Conservation (phyloP, 192 early-diverging fungal genomes). For the Cetraspora pellucida region DNA sequence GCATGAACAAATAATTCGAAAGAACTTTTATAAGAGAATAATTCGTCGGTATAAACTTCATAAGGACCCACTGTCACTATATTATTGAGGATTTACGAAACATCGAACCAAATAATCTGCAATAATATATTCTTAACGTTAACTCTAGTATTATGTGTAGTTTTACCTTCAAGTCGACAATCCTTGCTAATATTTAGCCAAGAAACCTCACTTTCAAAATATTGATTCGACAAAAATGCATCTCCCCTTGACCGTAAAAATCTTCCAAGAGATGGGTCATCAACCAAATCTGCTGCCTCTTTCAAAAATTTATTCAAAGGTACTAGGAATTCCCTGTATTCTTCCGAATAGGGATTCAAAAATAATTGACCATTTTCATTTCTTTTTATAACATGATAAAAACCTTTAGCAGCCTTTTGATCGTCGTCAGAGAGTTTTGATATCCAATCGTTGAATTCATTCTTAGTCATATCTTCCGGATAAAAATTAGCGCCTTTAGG, state of each 20-base stretch:
- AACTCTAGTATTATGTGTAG: too few species aligned
- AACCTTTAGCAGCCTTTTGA: constrained; percentile 60
- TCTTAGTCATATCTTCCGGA: constrained; percentile 68
- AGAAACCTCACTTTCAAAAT: constrained; percentile 68
- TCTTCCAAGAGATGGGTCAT: too few species aligned
- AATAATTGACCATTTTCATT: constrained; percentile 38
- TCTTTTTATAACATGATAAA: constrained; percentile 63
- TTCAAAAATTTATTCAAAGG: constrained; percentile 61
- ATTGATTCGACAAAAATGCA: constrained; percentile 63
- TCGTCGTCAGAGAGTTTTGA: constrained; percentile 43
- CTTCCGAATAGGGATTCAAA: constrained; percentile 58
- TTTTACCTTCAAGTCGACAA: constrained; percentile 36
- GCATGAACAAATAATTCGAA: constrained; percentile 72
- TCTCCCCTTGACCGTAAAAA: too few species aligned
- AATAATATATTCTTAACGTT: too few species aligned
- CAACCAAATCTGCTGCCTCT: constrained; percentile 47
- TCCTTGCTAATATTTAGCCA: constrained; percentile 69
- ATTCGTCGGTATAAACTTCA: constrained; percentile 63
- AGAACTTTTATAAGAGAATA: constrained; percentile 65
- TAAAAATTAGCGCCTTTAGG: constrained; percentile 71
- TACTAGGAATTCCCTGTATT: constrained; percentile 58
- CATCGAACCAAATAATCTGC: neutral
- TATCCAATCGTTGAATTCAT: constrained; percentile 64
- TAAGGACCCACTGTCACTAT: constrained; percentile 10
- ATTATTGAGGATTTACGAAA: too few species aligned